phyloP scores from a whole-genome alignment of 108 stramenopile genomes.

The Hondaea fermentalgiana region DNA sequence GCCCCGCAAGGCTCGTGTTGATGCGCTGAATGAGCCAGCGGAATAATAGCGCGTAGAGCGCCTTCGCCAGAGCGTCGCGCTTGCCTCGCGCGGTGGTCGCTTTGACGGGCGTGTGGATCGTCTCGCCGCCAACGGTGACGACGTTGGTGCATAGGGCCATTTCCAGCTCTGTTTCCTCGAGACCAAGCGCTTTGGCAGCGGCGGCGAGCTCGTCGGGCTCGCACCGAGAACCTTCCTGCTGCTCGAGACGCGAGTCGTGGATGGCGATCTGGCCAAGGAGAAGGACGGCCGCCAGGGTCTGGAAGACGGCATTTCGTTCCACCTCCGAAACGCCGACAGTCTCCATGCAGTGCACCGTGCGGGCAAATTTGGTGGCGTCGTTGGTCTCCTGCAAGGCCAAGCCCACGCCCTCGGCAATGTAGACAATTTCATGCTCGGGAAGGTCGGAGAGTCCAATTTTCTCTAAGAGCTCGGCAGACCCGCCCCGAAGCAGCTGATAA shows the following conservation, averaged over 20 bases:
- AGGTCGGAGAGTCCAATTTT: conserved; percentile 49
- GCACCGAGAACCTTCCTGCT: background rate
- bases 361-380: conserved; percentile 73
- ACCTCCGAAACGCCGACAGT: conserved; percentile 34
- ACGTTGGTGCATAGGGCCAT: conserved; percentile 63
- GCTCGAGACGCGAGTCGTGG: background rate
- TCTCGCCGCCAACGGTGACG: conserved; percentile 9
- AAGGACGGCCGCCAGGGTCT: background rate
- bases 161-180: conserved; percentile 60
- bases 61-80: conserved; percentile 32
- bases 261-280: conserved; percentile 15
- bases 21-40: conserved; percentile 35
- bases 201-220: background rate
- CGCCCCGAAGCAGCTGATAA: conserved; percentile 68
- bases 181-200: conserved; percentile 69
- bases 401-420: conserved; percentile 27
- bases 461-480: conserved; percentile 39
- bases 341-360: conserved; percentile 52
- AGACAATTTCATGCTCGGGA: background rate
- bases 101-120: background rate
- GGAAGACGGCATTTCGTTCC: conserved; percentile 30
- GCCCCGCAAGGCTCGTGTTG: conserved; percentile 43
- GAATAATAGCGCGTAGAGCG: conserved; percentile 40
- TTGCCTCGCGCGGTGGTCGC: background rate
- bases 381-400: conserved; percentile 28